phyloP scores from a whole-genome alignment of 805 yeast species.

The Ogataea sp. region DNA sequence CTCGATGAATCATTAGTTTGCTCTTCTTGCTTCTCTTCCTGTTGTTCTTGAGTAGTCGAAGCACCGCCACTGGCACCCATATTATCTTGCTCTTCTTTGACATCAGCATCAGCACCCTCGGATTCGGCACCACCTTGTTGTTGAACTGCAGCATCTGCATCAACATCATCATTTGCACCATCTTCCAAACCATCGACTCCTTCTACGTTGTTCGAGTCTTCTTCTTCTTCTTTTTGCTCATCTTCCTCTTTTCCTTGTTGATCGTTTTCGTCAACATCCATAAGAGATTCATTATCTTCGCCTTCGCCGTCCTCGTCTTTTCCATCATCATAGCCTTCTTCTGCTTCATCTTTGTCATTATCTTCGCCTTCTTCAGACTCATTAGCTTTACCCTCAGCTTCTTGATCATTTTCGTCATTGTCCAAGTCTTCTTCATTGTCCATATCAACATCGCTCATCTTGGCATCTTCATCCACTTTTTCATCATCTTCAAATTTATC shows the following conservation, averaged over 20 bases:
- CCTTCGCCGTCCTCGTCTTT: slow-evolving; percentile 19
- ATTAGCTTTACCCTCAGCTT: slow-evolving; percentile 18
- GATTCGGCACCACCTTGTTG: slow-evolving; percentile 25
- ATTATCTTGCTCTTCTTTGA: slow-evolving; percentile 41
- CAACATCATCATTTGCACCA: slow-evolving; percentile 23
- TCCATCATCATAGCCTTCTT: slow-evolving; percentile 20
- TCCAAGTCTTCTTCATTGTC: slow-evolving; percentile 13
- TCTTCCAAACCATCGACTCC: slow-evolving; percentile 20
- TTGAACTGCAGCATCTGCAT: slow-evolving; percentile 26
- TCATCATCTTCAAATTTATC: slow-evolving; percentile 20
- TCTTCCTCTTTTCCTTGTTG: slow-evolving; percentile 7
- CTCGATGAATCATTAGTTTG: slow-evolving; percentile 47
- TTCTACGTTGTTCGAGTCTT: slow-evolving; percentile 1
- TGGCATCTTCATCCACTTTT: slow-evolving; percentile 10
- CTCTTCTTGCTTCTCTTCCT: slow-evolving; percentile 37
- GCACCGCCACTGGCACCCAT: slow-evolving; percentile 59
- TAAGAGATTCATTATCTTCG: slow-evolving; percentile 18
- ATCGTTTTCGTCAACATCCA: slow-evolving; percentile 21
- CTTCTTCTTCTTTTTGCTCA: slow-evolving; percentile 2
- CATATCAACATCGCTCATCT: slow-evolving; percentile 10
- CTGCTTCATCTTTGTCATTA: slow-evolving; percentile 18
- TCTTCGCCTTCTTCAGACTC: slow-evolving; percentile 14
- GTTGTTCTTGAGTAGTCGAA: slow-evolving; percentile 27
- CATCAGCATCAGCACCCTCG: slow-evolving; percentile 30
- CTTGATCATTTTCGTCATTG: slow-evolving; percentile 15